A percentile compares a stretch with the other conserved stretches of the same genome.
These are phyloP conservation scores for Saccharomyces uvarum DNA, from an alignment of 1,139 yeast species.

Conservation along the genomic window DNA sequence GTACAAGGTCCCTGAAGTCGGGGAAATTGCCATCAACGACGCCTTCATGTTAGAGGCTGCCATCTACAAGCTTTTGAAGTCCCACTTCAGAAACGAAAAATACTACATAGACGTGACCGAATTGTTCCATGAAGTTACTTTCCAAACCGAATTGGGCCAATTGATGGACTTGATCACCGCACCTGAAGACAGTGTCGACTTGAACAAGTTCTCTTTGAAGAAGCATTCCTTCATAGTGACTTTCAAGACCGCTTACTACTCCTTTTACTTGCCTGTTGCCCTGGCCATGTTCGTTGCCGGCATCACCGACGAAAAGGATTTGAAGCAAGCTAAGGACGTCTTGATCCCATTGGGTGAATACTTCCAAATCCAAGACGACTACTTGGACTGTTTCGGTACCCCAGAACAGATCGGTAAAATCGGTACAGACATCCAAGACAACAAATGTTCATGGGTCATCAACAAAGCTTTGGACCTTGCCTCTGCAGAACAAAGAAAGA, in stretches of 20 bases:
- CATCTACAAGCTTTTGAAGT: conserved; percentile 80
- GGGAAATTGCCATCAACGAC: conserved; percentile 93
- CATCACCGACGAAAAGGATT: conserved; percentile 56
- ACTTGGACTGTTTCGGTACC: conserved; percentile 92
- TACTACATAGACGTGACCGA: conserved; percentile 89
- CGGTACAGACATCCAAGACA: conserved; percentile 97
- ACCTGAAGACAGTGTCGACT: conserved; percentile 89
- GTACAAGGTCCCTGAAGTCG: conserved; percentile 76
- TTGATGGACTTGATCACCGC: conserved; percentile 92
- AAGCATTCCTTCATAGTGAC: conserved; percentile 94
- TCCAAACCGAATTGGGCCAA: conserved; percentile 97
- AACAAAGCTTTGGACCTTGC: conserved; percentile 84
- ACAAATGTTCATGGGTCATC: conserved; percentile 96
- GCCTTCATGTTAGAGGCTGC: conserved; percentile 96
- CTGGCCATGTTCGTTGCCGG: conserved; percentile 94
- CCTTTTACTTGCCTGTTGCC: conserved; percentile 95
- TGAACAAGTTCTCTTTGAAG: conserved; percentile 73
- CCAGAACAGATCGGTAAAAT: conserved; percentile 97
- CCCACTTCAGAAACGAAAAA: conserved; percentile 70
- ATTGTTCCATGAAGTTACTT: conserved; percentile 87
- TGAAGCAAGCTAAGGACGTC: conserved; percentile 81
- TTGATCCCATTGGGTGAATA: conserved; percentile 95
- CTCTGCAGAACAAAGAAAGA: conserved; percentile 69
- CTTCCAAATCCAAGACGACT: conserved; percentile 98
- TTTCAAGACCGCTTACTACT: conserved; percentile 95